Base-by-base conservation (phyloP, 176 grass and related monocot genomes). In the Canna indica region DNA sequence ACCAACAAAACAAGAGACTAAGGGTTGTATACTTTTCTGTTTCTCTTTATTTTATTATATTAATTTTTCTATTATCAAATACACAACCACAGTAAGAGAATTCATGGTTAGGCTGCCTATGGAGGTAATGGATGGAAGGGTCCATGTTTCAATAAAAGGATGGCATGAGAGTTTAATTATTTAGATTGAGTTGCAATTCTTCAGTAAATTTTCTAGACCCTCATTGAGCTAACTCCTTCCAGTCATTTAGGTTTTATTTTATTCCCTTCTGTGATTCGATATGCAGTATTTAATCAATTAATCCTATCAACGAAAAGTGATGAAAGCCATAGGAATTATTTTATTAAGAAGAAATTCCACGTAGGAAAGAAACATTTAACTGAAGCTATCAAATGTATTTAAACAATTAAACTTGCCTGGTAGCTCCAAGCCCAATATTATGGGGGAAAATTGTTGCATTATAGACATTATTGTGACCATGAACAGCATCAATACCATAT, bases 401-500 rank as follows among this genome's bases (percentile, higher is more conserved):
- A n/a, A n/a, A n/a, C 69, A 73, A 13, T 80, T 38, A 73, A 57
- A 85, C 50, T 70, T 83, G 73, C 93, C 93, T 96, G 74, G 93
- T 96, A 80, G 93, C 93, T 73, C 93, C 93, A 81, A 96, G 93
- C 45, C 93, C 93, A 25, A 96, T 32, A 47, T 96, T 96, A 79
- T 96, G 93, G 68, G 93, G 93, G 73, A 96, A 96, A 82, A 96
- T 83, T 53, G 93, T 96, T 74, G 93, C 88, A 2, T 89, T 91
- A 61, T 91, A 96, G 66, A 87, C 93, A 83, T 96, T 91, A 76
- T 96, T 96, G 60, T 96, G 85, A 52, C 93, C 93, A 81, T 96
- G 93, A 87, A 96, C 86, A 59, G 93, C 93, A 83, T 96, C 92
- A 72, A 96, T 96, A 36, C 92, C 92, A 80, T 96, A 96, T 71